Base-by-base conservation (phyloP, 1,139 yeast species). In the Diutina siamensis region DNA sequence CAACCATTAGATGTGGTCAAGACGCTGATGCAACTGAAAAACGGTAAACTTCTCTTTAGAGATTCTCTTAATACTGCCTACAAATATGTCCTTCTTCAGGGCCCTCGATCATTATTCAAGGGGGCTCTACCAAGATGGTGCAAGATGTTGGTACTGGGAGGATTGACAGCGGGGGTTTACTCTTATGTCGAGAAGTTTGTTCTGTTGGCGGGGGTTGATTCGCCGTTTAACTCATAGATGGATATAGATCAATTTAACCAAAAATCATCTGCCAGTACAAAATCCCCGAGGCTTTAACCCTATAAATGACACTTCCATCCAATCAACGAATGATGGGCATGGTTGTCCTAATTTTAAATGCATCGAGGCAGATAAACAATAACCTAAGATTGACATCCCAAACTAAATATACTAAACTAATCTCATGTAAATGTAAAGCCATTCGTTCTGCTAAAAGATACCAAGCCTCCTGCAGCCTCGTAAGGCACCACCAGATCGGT, bases 1-100 rank as follows among this genome's bases (percentile, higher is more conserved):
- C 97, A 89, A 62, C 98, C 98, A 0, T 67, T 92, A 19, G 98
- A 92, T 64, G 88, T 88, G 4, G 66, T 89, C 46, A 92, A 92
- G 63, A 80, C 96, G 1, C 77, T 95, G 58, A 78, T 88, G 77
- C 97, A 89, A 61, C 78, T 88, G 61, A 78, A 80, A 51, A 77
- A 83, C 57, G 82, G 81, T 12, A 69, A 75, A 49, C 62, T 71
- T 31, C 58, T 78, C 3, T 84, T 83, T 59, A 76, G 76, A 45
- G 89, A 85, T 59, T 71, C 87, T 8, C 63, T 87, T 52, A 68
- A 80, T 38, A 83, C 96, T 48, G 82, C 88, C 2, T 85, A 81
- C 59, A 68, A 78, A 52, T 71, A 86, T 7, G 82, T 83, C 53
- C 65, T 79, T 19, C 76, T 76, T 47, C 94, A 87, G 52, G 89